A percentile compares a stretch with the other conserved stretches of the same genome.
These are phyloP conservation scores for Davidsoniella virescens DNA, from an alignment of 2,329 filamentous ascomycete species.

Conservation along the genomic window DNA sequence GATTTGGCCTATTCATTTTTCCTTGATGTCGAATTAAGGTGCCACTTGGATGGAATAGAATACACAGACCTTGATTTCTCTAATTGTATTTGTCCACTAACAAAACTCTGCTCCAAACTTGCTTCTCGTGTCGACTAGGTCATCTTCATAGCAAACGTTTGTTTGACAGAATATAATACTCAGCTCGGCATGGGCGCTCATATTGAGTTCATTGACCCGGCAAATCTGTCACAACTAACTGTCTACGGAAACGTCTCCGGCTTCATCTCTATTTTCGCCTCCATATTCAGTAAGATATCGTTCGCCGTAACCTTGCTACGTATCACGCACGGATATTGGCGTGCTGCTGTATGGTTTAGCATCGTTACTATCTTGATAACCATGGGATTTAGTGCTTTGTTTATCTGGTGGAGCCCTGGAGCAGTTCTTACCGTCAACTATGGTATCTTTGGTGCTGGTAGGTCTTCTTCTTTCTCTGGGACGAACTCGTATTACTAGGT, in stretches of 20 bases:
- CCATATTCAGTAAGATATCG: constrained; percentile 19
- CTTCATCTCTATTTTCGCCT: constrained; percentile 17
- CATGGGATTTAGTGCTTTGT: constrained; percentile 15
- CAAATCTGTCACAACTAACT: background rate
- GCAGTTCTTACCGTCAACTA: constrained; percentile 8
- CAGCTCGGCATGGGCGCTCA: constrained; percentile 14
- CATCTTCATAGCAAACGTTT: constrained; percentile 12
- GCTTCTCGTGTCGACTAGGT: background rate
- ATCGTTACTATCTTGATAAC: constrained; percentile 17
- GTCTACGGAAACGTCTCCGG: constrained; percentile 14
- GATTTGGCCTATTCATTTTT: background rate
- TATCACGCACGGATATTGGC: constrained; percentile 14
- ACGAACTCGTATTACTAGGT: too few relatives aligned
- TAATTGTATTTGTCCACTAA: too few relatives aligned
- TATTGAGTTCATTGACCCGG: constrained; percentile 10
- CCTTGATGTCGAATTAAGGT: too few relatives aligned
- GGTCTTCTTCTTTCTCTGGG: background rate
- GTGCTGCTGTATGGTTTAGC: constrained; percentile 16
- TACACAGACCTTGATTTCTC: too few relatives aligned
- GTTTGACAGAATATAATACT: constrained; percentile 9
- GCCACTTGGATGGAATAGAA: background rate
- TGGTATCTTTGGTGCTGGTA: constrained; percentile 14
- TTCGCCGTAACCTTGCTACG: constrained; percentile 20
- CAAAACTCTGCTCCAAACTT: background rate
- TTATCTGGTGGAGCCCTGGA: constrained; percentile 14